Conservation (phyloP, 257 asterid species). For the Nicotiana obtusifolia region DNA sequence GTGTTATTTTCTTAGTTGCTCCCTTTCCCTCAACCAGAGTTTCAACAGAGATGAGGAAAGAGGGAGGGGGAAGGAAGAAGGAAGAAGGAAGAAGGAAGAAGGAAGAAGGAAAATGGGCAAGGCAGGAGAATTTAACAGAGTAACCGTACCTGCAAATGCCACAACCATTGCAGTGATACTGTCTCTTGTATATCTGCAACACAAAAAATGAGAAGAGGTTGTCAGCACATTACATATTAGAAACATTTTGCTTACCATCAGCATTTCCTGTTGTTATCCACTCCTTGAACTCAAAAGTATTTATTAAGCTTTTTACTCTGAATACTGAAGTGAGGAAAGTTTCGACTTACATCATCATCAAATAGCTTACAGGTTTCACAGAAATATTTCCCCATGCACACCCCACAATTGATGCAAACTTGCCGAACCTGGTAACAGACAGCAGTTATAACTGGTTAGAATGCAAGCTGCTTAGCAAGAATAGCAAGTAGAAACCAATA, state of each 20-base stretch:
- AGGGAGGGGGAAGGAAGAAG: too few relatives aligned
- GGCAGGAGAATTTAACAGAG: background rate
- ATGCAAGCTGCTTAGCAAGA: background rate
- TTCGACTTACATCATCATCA: constrained; percentile 75
- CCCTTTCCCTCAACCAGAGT: background rate
- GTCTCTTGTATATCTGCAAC: constrained; percentile 69
- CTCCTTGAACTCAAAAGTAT: background rate
- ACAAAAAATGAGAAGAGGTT: background rate
- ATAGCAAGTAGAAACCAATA: background rate
- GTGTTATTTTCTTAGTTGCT: background rate
- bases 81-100: background rate
- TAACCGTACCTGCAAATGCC: constrained; percentile 81
- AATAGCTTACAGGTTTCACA: constrained; percentile 79
- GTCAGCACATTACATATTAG: background rate
- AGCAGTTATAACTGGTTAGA: background rate
- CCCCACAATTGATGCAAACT: constrained; percentile 75
- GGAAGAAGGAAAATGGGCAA: background rate
- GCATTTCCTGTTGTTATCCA: background rate
- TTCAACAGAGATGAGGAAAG: background rate
- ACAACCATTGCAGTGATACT: constrained; percentile 77
- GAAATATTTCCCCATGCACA: constrained; percentile 71
- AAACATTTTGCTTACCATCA: background rate
- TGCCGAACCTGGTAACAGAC: constrained; percentile 48
- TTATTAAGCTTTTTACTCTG: background rate
- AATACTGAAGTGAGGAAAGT: background rate